Percentiles rank a stretch among this genome's conserved stretches.
These are phyloP conservation scores for Piloderma croceum DNA, from an alignment of 768 basidiomycete species.

Conservation along the genomic window DNA sequence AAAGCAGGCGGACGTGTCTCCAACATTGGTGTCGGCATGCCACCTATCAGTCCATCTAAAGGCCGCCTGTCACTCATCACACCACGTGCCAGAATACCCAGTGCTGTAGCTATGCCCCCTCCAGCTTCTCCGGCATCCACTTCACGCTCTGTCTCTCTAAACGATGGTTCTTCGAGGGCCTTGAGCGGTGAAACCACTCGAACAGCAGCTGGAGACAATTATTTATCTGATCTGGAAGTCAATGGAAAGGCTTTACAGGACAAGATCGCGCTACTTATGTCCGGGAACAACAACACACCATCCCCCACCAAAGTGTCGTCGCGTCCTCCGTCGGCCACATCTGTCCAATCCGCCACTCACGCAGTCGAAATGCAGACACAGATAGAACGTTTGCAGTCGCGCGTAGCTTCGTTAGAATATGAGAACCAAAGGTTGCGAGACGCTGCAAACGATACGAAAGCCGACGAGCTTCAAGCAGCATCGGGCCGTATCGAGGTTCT, in stretches of 20 bases:
- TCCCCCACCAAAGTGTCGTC: conserved; percentile 8
- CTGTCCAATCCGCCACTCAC: conserved; percentile 30
- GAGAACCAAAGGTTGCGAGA: conserved; percentile 60
- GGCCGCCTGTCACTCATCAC: conserved; percentile 37
- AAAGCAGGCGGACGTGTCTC: conserved; percentile 43
- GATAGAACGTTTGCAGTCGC: conserved; percentile 39
- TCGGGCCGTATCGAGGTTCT: conserved; percentile 22
- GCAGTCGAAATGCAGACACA: conserved; percentile 31
- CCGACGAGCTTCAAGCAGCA: conserved; percentile 14
- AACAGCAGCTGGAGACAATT: conserved; percentile 4
- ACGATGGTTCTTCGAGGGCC: conserved; percentile 23
- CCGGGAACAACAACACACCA: conserved; percentile 21
- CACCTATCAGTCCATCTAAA: conserved; percentile 38
- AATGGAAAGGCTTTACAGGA: conserved; percentile 43
- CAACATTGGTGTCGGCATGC: conserved; percentile 30
- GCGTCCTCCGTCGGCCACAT: conserved; percentile 15
- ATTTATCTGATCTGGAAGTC: conserved; percentile 31
- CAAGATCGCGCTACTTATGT: conserved; percentile 41
- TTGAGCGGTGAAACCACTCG: conserved; percentile 13
- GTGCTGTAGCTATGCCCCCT: conserved; percentile 76
- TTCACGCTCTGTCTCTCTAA: conserved; percentile 34
- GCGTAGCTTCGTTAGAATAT: conserved; percentile 59
- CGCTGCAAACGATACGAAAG: conserved; percentile 18
- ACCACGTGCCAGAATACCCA: conserved; percentile 63
- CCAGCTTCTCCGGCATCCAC: conserved; percentile 56